phyloP scores from a whole-genome alignment of 2,329 filamentous ascomycete species.

The Didymella sp. region DNA sequence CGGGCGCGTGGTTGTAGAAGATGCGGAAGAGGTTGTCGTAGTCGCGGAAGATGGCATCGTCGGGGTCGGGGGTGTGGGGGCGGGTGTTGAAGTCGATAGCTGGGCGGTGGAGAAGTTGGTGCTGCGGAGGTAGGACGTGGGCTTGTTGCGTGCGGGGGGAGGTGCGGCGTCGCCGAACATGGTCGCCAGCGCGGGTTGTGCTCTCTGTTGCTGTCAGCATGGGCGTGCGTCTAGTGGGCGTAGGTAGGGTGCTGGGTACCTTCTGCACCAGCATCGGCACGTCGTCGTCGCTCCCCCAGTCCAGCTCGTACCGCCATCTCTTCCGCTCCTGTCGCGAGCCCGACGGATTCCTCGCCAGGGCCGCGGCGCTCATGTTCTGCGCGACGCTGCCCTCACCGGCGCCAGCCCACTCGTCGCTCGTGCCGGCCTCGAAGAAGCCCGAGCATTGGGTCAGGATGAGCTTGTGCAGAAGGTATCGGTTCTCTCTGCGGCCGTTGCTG shows the following conservation, averaged over 20 bases:
- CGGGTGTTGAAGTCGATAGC: constrained; percentile 21
- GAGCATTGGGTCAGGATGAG: constrained; percentile 89
- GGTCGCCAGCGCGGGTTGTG: constrained; percentile 52
- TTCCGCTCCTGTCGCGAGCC: constrained; percentile 57
- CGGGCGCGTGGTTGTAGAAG: constrained; percentile 91
- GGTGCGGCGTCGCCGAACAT: constrained; percentile 60
- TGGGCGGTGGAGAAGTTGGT: constrained; percentile 50
- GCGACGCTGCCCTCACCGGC: constrained; percentile 41
- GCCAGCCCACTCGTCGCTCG: constrained; percentile 77
- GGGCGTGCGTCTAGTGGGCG: constrained; percentile 5
- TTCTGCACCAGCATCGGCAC: constrained; percentile 88
- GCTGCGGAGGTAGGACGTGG: constrained; percentile 75
- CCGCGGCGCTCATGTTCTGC: constrained; percentile 37
- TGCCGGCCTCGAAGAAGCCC: constrained; percentile 90
- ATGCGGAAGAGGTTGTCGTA: constrained; percentile 96
- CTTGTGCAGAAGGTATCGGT: constrained; percentile 84
- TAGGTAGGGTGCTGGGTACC: constrained; percentile 52
- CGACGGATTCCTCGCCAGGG: constrained; percentile 52
- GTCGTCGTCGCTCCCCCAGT: constrained; percentile 74
- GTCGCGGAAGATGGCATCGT: constrained; percentile 80
- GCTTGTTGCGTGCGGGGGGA: constrained; percentile 67
- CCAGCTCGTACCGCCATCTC: constrained; percentile 87
- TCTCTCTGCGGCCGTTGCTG: constrained; percentile 71
- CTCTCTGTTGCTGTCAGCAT: neutral
- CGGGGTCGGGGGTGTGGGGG: constrained; percentile 61